Evolutionary conservation across 306 rosid genomes (phyloP), one percentile per base, ranked within the genome.

Genomic region (Senna tora): DNA sequence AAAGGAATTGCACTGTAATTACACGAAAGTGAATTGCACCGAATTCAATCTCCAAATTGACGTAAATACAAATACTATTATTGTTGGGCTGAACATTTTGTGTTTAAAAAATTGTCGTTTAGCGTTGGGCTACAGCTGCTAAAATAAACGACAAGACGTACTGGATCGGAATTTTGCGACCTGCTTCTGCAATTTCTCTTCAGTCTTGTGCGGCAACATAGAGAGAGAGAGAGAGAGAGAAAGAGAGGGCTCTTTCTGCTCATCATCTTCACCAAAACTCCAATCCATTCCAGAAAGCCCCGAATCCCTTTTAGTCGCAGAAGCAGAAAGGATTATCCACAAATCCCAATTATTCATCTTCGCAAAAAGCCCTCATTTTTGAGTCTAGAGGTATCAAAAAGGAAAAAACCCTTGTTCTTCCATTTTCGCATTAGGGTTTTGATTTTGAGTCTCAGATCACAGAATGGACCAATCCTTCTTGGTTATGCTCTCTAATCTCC

Each of bases 401-500:
- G 11, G 8, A 39, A 10, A 52, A 52, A 9, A 30, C 57, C 32
- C 20, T 52, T n/a, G n/a, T n/a, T n/a, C 20, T 8, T 20, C 14
- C 30, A 8, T 9, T 9, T 7, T 1, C 10, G 1, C 30, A 1
- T 0, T 19, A 49, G 65, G 75, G 84, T 56, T 80, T 71, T 36
- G 39, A 7, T 36, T 38, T n/a, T 2, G 25, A 21, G 16, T 49
- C 22, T 49, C 3, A 49, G 54, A 49, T 49, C 42, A 14, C 42
- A 36, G 16, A 56, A 92, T 92, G 98, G 98, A 90, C 77, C 84
- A 89, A 66, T 81, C 88, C 2, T 91, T 90, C 73, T 38, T 93
- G 10, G 77, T 93, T 5, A 93, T 91, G 96, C 86, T 93, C 13
- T 89, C 97, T 0, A 94, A 91, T 57, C 96, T 94, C 15, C 90